Evolutionary conservation across 78 protist species (phyloP).

Genomic region (Mastigamoeba balamuthi): DNA sequence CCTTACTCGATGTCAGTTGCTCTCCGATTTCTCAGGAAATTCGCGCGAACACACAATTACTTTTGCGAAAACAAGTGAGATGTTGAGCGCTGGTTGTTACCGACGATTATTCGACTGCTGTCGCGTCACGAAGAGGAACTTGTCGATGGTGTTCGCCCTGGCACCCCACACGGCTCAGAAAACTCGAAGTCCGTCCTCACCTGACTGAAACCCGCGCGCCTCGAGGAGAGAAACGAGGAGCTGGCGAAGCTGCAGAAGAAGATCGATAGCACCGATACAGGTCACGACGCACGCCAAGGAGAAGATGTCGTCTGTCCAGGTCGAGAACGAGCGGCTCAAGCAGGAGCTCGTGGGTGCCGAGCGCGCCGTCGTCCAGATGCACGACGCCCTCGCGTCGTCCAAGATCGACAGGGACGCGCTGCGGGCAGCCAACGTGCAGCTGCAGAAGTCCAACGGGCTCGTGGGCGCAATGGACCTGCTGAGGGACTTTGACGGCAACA

Average conservation of each 20-base stretch:
- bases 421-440: neutral
- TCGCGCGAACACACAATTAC: no score
- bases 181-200: no score
- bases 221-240: conserved; percentile 81
- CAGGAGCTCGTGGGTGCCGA: neutral
- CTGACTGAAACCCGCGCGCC: no score
- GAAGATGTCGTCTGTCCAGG: conserved; percentile 58
- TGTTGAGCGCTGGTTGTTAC: no score
- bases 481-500: conserved; percentile 32
- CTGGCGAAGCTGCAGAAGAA: conserved; percentile 62
- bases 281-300: conserved; percentile 68
- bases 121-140: no score
- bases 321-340: neutral
- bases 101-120: no score
- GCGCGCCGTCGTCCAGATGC: neutral
- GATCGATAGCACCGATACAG: conserved; percentile 19
- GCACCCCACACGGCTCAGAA: no score
- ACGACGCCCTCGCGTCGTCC: conserved; percentile 13
- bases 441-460: conserved; percentile 12
- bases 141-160: no score
- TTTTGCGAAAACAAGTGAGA: no score
- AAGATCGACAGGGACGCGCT: conserved; percentile 47
- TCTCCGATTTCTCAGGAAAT: no score
- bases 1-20: no score
- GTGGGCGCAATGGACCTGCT: conserved; percentile 34